Evolutionary conservation across 1,284 basidiomycete genomes (phyloP).

Genomic region (Coriolopsis trogii): DNA sequence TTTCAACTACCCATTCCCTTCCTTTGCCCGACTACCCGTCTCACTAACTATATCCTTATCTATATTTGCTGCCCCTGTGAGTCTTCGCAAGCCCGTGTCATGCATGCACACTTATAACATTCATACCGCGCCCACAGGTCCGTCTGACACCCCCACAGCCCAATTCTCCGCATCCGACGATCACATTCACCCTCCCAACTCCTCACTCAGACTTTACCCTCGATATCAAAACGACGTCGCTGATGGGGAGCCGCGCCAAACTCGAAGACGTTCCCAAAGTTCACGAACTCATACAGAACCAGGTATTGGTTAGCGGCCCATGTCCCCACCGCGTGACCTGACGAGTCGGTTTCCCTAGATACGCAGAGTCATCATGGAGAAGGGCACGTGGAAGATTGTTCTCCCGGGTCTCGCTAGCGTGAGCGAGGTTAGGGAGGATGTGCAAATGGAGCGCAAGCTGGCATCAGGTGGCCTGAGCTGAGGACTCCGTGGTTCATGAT

Average conservation of each 20-base stretch:
- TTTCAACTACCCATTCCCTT: slow-evolving; percentile 80
- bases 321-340: not conserved
- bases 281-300: slow-evolving; percentile 79
- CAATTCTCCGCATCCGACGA: slow-evolving; percentile 39
- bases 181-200: slow-evolving; percentile 62
- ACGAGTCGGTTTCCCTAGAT: slow-evolving; percentile 27
- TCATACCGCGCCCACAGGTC: too few species aligned
- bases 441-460: slow-evolving; percentile 38
- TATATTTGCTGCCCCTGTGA: slow-evolving; percentile 70
- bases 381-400: slow-evolving; percentile 67
- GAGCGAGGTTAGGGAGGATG: slow-evolving; percentile 46
- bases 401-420: slow-evolving; percentile 64
- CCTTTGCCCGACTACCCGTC: slow-evolving; percentile 80
- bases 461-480: slow-evolving; percentile 6
- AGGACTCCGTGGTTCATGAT: not conserved
- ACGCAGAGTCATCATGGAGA: slow-evolving; percentile 51
- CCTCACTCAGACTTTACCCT: slow-evolving; percentile 50
- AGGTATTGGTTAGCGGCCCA: slow-evolving; percentile 49
- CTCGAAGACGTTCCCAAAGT: slow-evolving; percentile 83
- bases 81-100: slow-evolving; percentile 37
- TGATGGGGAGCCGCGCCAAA: slow-evolving; percentile 83
- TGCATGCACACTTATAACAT: too few species aligned
- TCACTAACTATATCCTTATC: slow-evolving; percentile 78
- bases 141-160: slow-evolving; percentile 38
- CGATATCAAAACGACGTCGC: slow-evolving; percentile 72